Base-by-base conservation (phyloP, 345 rosid species). In the Linum lewisii region DNA sequence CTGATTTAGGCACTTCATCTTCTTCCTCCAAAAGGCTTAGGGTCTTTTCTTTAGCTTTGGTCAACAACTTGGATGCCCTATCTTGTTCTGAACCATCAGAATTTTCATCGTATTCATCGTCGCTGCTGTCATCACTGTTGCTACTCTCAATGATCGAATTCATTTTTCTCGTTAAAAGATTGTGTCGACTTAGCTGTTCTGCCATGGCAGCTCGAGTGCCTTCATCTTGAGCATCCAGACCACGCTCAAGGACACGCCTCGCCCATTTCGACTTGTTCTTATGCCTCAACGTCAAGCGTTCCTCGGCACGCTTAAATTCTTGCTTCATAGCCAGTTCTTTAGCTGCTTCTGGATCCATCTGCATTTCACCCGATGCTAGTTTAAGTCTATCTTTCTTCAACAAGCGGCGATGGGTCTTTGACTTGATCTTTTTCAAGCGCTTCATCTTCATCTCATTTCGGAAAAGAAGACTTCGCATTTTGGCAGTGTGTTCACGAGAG, bases 261-360 rank as follows among this genome's bases (percentile, higher is more conserved):
- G 95, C 88, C 97, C 97, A 89, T 67, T 84, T 93, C 38, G 87
- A 78, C 54, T 69, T 81, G 77, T 87, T 89, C 69, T 85, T 93
- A 65, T 93, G 97, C 77, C 76, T 89, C 63, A 84, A 59, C 24
- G 81, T 87, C 83, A 87, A 64, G 18, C 95, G 85, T 70, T 87
- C 99, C 99, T 89, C 87, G 14, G 92, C 95, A 51, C 97, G 82
- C 70, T 74, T 75, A 62, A 60, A 65, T 76, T 85, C 95, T 72
- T 82, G 91, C 78, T 81, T 89, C 73, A 72, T 76, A 51, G 90
- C 91, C 62, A 66, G 82, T 67, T 93, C 94, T 78, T 87, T 87
- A 38, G 82, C 90, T 63, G 74, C 82, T 79, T 89, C 95, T 36
- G 94, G 88, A 73, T 89, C 91, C 87, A 85, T 76, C 65, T 74